Base-by-base conservation (phyloP, 352 stramenopile species). In the Phytophthora agathidicida region DNA sequence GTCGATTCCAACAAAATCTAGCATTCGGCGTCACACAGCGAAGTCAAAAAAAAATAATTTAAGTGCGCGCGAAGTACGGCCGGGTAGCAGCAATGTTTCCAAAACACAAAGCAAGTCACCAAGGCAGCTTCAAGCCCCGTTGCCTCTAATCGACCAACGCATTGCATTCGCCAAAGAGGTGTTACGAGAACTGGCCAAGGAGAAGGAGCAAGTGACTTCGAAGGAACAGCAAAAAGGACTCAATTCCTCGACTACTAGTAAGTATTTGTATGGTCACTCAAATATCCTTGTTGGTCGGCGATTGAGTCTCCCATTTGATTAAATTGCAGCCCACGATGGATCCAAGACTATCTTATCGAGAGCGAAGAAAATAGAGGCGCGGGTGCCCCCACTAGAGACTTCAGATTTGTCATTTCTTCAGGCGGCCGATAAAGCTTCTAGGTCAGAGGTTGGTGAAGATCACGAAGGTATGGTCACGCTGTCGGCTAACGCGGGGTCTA, bases 91-190 rank as follows among this genome's bases (percentile, higher is more conserved):
- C 20, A n/a, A 24, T 43, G 30, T 8, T 32, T 8, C 28, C 27
- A n/a, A 22, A 10, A 27, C n/a, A 2, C 20, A 36, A 11, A 50
- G 10, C 5, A 71, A 46, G 19, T 27, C 44, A 42, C 7, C 33
- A 35, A 36, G 11, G n/a, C 26, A 13, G 28, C 24, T 16, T 9
- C 53, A 61, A 23, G 22, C 11, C 14, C 11, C 43, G 26, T 27
- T 55, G n/a, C 23, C 47, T 23, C 19, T 61, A 3, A 37, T 71
- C 17, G 62, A 71, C 0, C 55, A 71, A 38, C 22, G 45, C 6
- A 67, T 71, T 14, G 44, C 56, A 24, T 24, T 37, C 22, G 48
- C 48, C 16, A 27, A 71, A 32, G 38, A 55, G 7, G 36, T 42
- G 8, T 16, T 65, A 36, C 37, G 30, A 30, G 24, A 33, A 14